Conservation (phyloP, 2,329 filamentous ascomycete species). For the Orbilia brochopaga region DNA sequence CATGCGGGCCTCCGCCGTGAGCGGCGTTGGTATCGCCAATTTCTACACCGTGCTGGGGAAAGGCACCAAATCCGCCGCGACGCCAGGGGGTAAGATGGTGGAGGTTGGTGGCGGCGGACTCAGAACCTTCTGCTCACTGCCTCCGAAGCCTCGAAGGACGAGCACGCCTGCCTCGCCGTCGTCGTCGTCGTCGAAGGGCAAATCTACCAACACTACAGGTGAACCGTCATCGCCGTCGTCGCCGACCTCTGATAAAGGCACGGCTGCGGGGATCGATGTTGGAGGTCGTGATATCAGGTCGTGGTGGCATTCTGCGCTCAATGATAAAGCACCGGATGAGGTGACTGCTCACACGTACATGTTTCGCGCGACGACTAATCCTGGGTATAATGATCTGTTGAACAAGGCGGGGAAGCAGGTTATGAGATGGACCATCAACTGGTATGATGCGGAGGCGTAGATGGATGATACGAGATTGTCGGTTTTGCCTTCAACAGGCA, state of each 20-base stretch:
- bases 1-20: conserved; percentile 67
- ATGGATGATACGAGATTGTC: conserved; percentile 5
- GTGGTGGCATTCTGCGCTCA: conserved; percentile 74
- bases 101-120: conserved; percentile 70
- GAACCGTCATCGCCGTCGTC: conserved; percentile 13
- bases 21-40: conserved; percentile 79
- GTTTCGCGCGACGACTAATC: conserved; percentile 75
- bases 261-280: conserved; percentile 54
- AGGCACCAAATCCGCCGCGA: conserved; percentile 66
- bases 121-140: conserved; percentile 87
- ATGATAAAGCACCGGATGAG: conserved; percentile 80
- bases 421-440: conserved; percentile 69
- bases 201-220: not conserved
- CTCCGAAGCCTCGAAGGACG: conserved; percentile 61
- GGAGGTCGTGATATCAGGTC: conserved; percentile 58
- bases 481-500: conserved; percentile 19
- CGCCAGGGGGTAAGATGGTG: conserved; percentile 58
- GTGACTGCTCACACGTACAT: conserved; percentile 79
- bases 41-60: conserved; percentile 84
- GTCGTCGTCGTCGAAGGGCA: conserved; percentile 7
- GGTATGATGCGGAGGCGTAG: conserved; percentile 67
- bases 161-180: conserved; percentile 24
- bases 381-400: conserved; percentile 72
- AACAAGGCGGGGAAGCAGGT: conserved; percentile 71
- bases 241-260: conserved; percentile 33